These are phyloP conservation scores for Coniochaeta sp. DNA, from an alignment of 2,329 filamentous ascomycete genomes.

Conservation along the genomic window DNA sequence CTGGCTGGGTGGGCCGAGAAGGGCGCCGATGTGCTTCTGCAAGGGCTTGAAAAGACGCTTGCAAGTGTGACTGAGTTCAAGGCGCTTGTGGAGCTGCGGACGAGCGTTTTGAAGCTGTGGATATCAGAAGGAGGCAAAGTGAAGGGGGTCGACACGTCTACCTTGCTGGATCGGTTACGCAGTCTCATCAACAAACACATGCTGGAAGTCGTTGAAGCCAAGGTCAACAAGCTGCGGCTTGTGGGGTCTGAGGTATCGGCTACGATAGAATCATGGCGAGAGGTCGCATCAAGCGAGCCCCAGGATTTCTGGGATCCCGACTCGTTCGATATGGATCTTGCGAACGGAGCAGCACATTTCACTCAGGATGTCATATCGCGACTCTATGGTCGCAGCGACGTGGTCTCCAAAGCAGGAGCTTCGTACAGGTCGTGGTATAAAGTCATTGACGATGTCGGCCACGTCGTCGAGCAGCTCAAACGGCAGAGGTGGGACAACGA, in stretches of 20 bases:
- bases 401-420: conserved; percentile 53
- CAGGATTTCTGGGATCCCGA: conserved; percentile 59
- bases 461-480: conserved; percentile 56
- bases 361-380: conserved; percentile 61
- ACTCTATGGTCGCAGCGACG: conserved; percentile 63
- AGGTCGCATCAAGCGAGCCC: conserved; percentile 9
- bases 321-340: conserved; percentile 57
- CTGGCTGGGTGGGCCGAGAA: conserved; percentile 56
- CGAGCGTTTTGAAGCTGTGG: conserved; percentile 66
- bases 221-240: conserved; percentile 55
- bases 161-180: conserved; percentile 62
- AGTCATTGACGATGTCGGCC: conserved; percentile 60
- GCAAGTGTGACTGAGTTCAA: conserved; percentile 57
- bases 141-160: conserved; percentile 58
- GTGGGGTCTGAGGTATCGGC: conserved; percentile 58
- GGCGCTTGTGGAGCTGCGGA: conserved; percentile 61
- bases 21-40: conserved; percentile 50
- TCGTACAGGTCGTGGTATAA: conserved; percentile 66
- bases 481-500: conserved; percentile 71
- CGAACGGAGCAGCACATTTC: conserved; percentile 58
- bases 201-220: conserved; percentile 51
- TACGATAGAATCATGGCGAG: conserved; percentile 53
- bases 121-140: conserved; percentile 59
- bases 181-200: conserved; percentile 62
- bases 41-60: conserved; percentile 55